Conservation (phyloP, 345 rosid genomes). For the Sonneratia alba region DNA sequence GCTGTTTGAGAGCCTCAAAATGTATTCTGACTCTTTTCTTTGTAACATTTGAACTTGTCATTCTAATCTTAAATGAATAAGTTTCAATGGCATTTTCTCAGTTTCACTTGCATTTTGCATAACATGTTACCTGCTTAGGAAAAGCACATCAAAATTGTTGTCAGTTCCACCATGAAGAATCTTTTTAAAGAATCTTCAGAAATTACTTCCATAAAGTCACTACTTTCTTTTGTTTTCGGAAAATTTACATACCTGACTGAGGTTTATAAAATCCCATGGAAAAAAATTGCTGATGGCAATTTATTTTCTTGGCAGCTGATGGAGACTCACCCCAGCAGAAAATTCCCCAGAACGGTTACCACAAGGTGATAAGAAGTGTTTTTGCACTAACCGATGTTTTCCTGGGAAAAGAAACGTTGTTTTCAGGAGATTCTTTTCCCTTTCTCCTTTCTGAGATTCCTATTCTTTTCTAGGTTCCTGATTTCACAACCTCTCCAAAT, state of each 20-base stretch:
- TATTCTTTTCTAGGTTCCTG: constrained; percentile 45
- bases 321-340: constrained; percentile 87
- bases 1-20: background rate
- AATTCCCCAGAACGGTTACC: constrained; percentile 52
- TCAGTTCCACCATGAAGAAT: background rate
- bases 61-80: background rate
- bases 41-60: background rate
- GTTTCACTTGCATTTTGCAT: background rate
- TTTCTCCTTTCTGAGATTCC: constrained; percentile 34
- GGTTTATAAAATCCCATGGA: constrained; percentile 1
- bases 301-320: constrained; percentile 32
- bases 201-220: background rate
- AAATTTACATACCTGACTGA: constrained; percentile 5
- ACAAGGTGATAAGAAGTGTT: constrained; percentile 49
- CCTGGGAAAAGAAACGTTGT: constrained; percentile 13
- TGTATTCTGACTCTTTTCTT: background rate
- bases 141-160: background rate
- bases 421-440: constrained; percentile 6
- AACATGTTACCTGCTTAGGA: background rate
- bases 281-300: background rate
- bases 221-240: constrained; percentile 6
- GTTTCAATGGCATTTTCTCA: background rate
- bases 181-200: background rate
- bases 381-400: constrained; percentile 10
- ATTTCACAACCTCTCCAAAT: constrained; percentile 57